A percentile compares a stretch with the other conserved stretches of the same genome.
These are phyloP conservation scores for Arthroderma sp. DNA, from an alignment of 2,329 filamentous ascomycete species.

Conservation along the genomic window DNA sequence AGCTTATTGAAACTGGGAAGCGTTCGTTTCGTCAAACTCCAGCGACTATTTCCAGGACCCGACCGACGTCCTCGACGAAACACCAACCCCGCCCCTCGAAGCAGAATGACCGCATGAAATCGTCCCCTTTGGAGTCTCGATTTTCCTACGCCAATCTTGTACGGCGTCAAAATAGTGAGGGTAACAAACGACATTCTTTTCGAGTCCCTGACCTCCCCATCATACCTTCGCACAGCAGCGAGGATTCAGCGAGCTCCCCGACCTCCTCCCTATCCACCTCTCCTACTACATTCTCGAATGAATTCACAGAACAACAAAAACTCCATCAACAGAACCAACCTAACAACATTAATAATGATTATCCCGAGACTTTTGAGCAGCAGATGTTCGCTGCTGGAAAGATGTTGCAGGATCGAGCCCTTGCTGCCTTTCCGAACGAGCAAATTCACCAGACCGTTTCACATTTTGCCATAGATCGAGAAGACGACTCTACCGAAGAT, in stretches of 20 bases:
- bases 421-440: slow-evolving; percentile 38
- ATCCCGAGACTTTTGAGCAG: slow-evolving; percentile 44
- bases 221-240: slow-evolving; percentile 49
- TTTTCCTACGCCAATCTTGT: slow-evolving; percentile 33
- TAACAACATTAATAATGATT: slow-evolving; percentile 4
- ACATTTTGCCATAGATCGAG: slow-evolving; percentile 34
- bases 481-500: slow-evolving; percentile 21
- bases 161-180: slow-evolving; percentile 20
- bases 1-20: slow-evolving; percentile 68
- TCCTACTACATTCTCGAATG: slow-evolving; percentile 12
- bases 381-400: slow-evolving; percentile 50
- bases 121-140: slow-evolving; percentile 31
- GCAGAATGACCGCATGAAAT: slow-evolving; percentile 2
- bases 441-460: slow-evolving; percentile 33
- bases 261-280: slow-evolving; percentile 15
- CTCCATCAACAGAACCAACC: slow-evolving; percentile 8
- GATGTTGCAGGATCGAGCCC: slow-evolving; percentile 55
- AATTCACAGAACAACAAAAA: background rate
- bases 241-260: slow-evolving; percentile 25
- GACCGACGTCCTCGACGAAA: slow-evolving; percentile 37
- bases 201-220: slow-evolving; percentile 47
- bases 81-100: background rate
- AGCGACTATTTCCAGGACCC: slow-evolving; percentile 39
- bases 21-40: slow-evolving; percentile 57
- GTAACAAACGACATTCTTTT: slow-evolving; percentile 41